Evolutionary conservation across 768 basidiomycete species (phyloP), one percentile per base, ranked within the genome.

Genomic region (Podaxis sp.): DNA sequence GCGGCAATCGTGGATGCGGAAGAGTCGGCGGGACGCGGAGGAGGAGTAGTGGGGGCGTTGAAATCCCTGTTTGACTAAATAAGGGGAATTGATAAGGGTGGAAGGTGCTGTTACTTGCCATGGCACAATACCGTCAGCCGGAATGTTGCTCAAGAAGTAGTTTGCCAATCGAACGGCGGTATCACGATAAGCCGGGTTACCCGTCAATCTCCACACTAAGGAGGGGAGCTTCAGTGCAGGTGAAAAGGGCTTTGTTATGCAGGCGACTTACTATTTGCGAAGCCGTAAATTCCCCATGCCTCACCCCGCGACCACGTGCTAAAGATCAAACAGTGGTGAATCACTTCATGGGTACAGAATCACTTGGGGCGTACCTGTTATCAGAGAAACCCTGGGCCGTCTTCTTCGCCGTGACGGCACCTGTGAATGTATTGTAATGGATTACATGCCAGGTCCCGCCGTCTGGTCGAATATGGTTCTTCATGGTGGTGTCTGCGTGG

Each of bases 281-380:
- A 90, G 0, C 87, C 87, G 63, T 85, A 86, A 28, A 89, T 78
- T 1, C 79, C 88, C 88, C 88, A 90, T 13, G 84, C 81, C 68
- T 91, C 85, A 6, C 88, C 88, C 32, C 89, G 82, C 50, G 85
- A 81, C 89, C 89, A 90, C 5, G 89, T 90, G 68, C 86, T 89
- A 32, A 21, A 21, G 47, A 40, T 50, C 36, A 40, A 40, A 25
- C 10, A 9, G 18, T 28, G 37, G 6, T 7, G 42, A 32, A 32
- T 32, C 32, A 32, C 32, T 32, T 32, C 32, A 9, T 2, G 6
- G 7, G 32, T 7, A 9, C 6, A 32, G 32, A 32, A 32, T 32
- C 32, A 2, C 6, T 32, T 9, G 32, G 2, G 0, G 7, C 32
- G 40, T 75, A 59, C 58, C 58, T 61, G 53, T 67, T 73, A 65